These are phyloP conservation scores for Elongisporangium anandrum DNA, from an alignment of 352 stramenopile genomes.

Conservation along the genomic window DNA sequence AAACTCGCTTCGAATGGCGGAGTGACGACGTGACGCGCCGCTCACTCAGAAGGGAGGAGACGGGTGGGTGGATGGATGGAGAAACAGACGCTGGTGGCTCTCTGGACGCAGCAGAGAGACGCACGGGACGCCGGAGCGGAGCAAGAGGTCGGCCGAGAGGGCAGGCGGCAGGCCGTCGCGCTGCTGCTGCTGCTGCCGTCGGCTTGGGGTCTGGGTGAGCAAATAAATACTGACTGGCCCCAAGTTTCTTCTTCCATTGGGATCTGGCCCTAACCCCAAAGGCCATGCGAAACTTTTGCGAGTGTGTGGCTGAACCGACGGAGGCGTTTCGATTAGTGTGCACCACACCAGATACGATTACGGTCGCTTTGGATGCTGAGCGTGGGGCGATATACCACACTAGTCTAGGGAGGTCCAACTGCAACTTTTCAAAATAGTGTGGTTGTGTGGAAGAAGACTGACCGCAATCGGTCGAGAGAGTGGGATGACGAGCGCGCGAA, in stretches of 20 bases:
- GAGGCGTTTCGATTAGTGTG: neutral
- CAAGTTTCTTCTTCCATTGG: neutral
- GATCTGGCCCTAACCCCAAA: neutral
- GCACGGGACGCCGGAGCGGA: neutral
- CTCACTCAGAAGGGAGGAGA: neutral
- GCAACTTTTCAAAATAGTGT: neutral
- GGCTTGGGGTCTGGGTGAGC: neutral
- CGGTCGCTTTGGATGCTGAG: neutral
- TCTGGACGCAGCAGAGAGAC: neutral
- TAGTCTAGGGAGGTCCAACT: neutral
- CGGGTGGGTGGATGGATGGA: neutral
- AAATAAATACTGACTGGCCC: neutral
- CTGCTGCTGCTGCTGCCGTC: neutral
- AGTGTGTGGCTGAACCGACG: neutral
- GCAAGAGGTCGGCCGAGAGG: neutral
- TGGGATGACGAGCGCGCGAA: neutral
- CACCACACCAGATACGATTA: neutral
- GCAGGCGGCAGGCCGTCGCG: neutral
- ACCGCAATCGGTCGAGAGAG: neutral
- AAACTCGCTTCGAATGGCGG: neutral
- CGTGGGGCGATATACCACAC: neutral
- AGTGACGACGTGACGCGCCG: neutral
- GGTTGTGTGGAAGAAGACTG: neutral
- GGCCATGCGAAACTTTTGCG: neutral
- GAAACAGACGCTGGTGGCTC: neutral